phyloP scores from a whole-genome alignment of 768 basidiomycete species.

The Glaciozyma martinii region DNA sequence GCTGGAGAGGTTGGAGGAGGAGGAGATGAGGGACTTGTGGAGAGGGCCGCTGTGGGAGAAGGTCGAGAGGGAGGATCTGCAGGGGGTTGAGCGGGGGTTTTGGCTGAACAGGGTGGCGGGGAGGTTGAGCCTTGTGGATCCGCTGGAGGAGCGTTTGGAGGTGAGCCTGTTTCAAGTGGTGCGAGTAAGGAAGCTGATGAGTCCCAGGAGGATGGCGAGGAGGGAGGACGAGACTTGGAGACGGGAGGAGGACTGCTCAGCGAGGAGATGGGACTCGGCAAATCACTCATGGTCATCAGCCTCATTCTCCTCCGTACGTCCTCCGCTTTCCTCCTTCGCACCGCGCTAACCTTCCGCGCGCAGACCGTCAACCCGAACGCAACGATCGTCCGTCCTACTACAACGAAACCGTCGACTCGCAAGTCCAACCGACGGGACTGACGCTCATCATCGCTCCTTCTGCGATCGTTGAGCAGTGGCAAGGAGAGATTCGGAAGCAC shows the following conservation, averaged over 20 bases:
- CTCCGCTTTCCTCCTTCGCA: conserved; percentile 8
- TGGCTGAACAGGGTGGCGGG: conserved; percentile 17
- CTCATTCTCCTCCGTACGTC: conserved; percentile 37
- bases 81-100: conserved; percentile 20
- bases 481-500: conserved; percentile 39
- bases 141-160: not conserved
- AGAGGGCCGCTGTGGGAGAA: conserved; percentile 25
- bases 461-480: conserved; percentile 42
- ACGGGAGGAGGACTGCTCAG: conserved; percentile 39
- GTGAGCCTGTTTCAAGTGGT: conserved; percentile 5
- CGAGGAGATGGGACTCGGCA: conserved; percentile 46
- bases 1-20: conserved; percentile 4
- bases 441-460: conserved; percentile 43
- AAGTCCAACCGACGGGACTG: conserved; percentile 34
- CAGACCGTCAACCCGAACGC: conserved; percentile 22
- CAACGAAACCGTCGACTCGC: conserved; percentile 13
- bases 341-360: too few species aligned
- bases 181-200: conserved; percentile 7
- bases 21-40: not conserved
- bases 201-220: conserved; percentile 19
- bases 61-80: not conserved
- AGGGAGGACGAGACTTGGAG: not conserved
- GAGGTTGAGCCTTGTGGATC: not conserved
- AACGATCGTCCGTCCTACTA: conserved; percentile 17
- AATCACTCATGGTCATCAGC: conserved; percentile 43